These are phyloP conservation scores for Botrytis deweyae DNA, from an alignment of 2,329 filamentous ascomycete species.

Conservation along the genomic window DNA sequence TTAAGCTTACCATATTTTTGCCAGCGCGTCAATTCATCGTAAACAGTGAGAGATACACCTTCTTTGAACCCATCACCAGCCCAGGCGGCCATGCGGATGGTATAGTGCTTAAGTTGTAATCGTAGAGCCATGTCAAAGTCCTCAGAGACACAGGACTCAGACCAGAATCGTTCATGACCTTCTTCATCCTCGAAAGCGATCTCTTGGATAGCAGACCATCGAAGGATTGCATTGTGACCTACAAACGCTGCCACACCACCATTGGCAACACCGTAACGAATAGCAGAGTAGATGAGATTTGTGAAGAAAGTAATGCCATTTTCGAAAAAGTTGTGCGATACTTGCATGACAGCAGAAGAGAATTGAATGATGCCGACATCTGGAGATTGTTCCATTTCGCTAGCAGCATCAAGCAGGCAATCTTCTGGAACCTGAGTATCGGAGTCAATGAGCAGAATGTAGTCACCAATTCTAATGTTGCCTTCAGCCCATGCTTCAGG, in stretches of 20 bases:
- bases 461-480: constrained; percentile 59
- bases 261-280: constrained; percentile 66
- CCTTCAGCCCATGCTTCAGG: constrained; percentile 58
- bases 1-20: constrained; percentile 55
- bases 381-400: constrained; percentile 69
- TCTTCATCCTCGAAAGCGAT: constrained; percentile 54
- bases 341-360: constrained; percentile 74
- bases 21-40: constrained; percentile 70
- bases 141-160: constrained; percentile 71
- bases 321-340: constrained; percentile 70
- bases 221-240: constrained; percentile 72
- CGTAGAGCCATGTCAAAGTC: constrained; percentile 76
- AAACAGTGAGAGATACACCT: constrained; percentile 69
- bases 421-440: constrained; percentile 68
- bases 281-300: constrained; percentile 72
- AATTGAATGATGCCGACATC: constrained; percentile 73
- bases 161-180: constrained; percentile 65
- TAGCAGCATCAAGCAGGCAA: constrained; percentile 67
- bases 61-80: constrained; percentile 69
- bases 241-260: constrained; percentile 71
- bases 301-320: constrained; percentile 75
- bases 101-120: constrained; percentile 67
- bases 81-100: constrained; percentile 67
- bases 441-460: constrained; percentile 66
- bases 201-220: constrained; percentile 64